Percentiles rank a stretch among this genome's conserved stretches.
phyloP scores from a whole-genome alignment of 2,329 filamentous ascomycete genomes.

The Pseudogymnoascus sp. region DNA sequence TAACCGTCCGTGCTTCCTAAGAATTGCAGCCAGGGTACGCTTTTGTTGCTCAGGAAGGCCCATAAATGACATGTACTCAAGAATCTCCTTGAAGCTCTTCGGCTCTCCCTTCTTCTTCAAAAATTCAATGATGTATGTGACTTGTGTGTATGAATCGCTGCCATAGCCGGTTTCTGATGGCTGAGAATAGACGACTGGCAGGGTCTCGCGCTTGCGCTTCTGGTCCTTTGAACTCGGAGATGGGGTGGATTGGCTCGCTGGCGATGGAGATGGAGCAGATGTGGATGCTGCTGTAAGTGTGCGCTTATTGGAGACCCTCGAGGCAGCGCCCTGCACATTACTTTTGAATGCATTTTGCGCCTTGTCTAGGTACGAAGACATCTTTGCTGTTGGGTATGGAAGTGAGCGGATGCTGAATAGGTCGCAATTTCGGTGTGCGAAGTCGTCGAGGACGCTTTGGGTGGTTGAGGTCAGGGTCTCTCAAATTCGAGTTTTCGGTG shows the following conservation, averaged over 20 bases:
- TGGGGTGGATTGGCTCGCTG: conserved; percentile 44
- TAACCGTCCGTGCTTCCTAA: conserved; percentile 55
- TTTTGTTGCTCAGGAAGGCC: conserved; percentile 53
- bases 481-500: neutral
- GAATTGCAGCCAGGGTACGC: conserved; percentile 56
- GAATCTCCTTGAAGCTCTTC: conserved; percentile 65
- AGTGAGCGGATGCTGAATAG: neutral
- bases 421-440: neutral
- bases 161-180: conserved; percentile 69
- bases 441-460: neutral
- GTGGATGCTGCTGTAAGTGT: conserved; percentile 41
- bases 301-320: conserved; percentile 48
- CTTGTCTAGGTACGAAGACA: conserved; percentile 56
- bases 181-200: conserved; percentile 62
- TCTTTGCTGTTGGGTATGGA: conserved; percentile 29
- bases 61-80: conserved; percentile 69
- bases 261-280: conserved; percentile 55
- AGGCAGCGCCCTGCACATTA: conserved; percentile 53
- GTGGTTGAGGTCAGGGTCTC: neutral
- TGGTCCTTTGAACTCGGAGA: conserved; percentile 40
- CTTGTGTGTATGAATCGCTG: conserved; percentile 74
- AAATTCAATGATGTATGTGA: conserved; percentile 78
- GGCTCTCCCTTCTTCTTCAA: conserved; percentile 63
- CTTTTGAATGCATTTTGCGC: conserved; percentile 55
- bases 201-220: conserved; percentile 45